Evolutionary conservation across 768 basidiomycete genomes (phyloP), one percentile per base, ranked within the genome.

Genomic region (Filobasidium floriforme): DNA sequence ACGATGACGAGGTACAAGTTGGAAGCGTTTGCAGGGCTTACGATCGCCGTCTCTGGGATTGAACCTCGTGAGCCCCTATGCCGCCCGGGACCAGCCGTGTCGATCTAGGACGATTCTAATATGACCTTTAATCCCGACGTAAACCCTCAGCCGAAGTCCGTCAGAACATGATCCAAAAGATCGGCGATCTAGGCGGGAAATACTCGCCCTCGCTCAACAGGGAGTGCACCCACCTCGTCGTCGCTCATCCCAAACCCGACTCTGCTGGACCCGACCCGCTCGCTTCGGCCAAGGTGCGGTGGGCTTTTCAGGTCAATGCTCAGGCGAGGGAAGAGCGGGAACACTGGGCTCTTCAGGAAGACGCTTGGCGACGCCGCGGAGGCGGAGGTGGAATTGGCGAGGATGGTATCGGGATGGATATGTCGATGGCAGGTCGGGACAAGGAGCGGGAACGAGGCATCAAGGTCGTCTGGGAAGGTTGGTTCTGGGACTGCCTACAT

Each of bases 401-500:
- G 22, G 46, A 49, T 22, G 12, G 46, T 22, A 6, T 22, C 22
- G 46, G 22, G 15, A 15, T 22, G 46, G 46, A 49, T 5, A 49
- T 22, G 46, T 49, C 14, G 15, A 49, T 49, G 41, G 65, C 49
- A 41, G 70, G 44, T 61, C 66, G 59, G 70, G 71, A 1, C 70
- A 72, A 41, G 69, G 68, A 88, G 88, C 73, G 75, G 67, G 89
- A 90, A 76, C 87, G 87, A 6, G 82, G 84, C 52, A 71, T 71
- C 28, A 57, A 62, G 40, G 62, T 93, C 1, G 85, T 96, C 0
- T 94, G 92, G 89, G 91, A 93, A 73, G 92, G 94, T 68, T 97
- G 93, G 93, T 88, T 96, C 65, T 93, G 90, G 90, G 92, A 96
- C 73, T 93, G 84, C 29, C 72, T 93, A 1, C 85, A 87, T 49